Evolutionary conservation across 441 rosid species (phyloP).

Genomic region (Hura crepitans): DNA sequence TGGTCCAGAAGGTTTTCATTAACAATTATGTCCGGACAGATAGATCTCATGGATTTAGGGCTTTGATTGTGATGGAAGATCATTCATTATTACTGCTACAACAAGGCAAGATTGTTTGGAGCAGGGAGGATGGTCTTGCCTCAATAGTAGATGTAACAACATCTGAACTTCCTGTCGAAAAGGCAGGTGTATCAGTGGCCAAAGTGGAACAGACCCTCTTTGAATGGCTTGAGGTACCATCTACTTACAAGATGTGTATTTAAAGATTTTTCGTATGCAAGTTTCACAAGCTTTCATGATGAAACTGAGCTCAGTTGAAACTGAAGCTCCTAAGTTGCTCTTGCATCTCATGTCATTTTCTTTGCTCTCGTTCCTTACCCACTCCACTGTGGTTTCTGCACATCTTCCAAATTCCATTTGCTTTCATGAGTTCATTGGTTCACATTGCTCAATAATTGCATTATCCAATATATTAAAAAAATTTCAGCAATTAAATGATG

Average conservation of each 20-base stretch:
- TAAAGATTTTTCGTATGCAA: not conserved
- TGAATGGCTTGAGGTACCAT: constrained; percentile 92
- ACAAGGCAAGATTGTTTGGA: constrained; percentile 95
- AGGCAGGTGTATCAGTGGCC: constrained; percentile 87
- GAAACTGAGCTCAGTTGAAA: not conserved
- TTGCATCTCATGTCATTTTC: not conserved
- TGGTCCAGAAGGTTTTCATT: constrained; percentile 81
- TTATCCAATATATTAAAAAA: no score
- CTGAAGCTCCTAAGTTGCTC: not conserved
- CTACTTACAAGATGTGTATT: constrained; percentile 9
- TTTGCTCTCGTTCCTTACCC: not conserved
- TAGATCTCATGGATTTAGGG: constrained; percentile 91
- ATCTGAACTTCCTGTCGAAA: constrained; percentile 87
- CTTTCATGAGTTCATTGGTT: no score
- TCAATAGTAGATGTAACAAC: constrained; percentile 78
- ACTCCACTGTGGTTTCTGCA: not conserved
- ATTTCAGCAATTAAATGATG: no score
- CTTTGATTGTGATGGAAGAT: constrained; percentile 95
- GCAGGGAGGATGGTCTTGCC: constrained; percentile 94
- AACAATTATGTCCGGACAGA: constrained; percentile 87
- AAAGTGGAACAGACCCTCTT: constrained; percentile 88
- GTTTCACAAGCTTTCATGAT: not conserved
- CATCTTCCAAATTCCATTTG: no score
- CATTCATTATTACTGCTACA: constrained; percentile 88
- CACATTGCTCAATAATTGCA: no score